Base-by-base conservation (phyloP, 192 early-diverging fungal genomes). In the Lobulomyces angularis region DNA sequence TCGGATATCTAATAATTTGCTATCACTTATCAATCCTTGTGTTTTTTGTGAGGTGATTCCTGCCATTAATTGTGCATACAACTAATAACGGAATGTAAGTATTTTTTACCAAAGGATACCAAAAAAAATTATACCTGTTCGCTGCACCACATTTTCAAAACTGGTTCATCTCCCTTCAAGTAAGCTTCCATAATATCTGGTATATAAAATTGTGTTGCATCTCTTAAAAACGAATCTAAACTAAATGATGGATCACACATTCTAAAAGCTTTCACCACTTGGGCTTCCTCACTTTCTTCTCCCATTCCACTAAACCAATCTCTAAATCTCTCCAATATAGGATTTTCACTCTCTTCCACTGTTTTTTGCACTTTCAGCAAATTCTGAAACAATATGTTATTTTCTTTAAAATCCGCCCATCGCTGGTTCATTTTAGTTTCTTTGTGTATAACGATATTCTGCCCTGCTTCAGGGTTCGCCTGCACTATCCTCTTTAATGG, bases 121-220 rank as follows among this genome's bases (percentile, higher is more conserved):
- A 20, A 17, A 31, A 14, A 17, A 16, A 5, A 27, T 58, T 65
- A 55, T 61, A 85, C 84, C 45, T 78, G 82, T 64, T 99, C 95
- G 8, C 84, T 87, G 68, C 90, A 93, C 92, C 95, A 99, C 36
- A 79, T 59, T 53, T 77, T 74, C 31, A 99, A 69, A 3, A 81
- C 81, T 44, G 71, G 80, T 1, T 69, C 64, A 48, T 97, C 90
- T 24, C 81, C 76, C 46, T 80, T 83, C 40, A 99, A 56, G 33
- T 92, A 89, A 0, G 89, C 92, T 44, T 99, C 95, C 54, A 97
- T 74, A 38, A 99, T 64, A 52, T 99, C 95, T 6, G 95, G 92
- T 53, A 99, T 67, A 41, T 90, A 87, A 43, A 80, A 95, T 53
- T 81, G 77, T 45, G 88, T 82, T 23, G 80, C 81, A 48, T 99